phyloP scores from a whole-genome alignment of 1,284 basidiomycete genomes.

The Heterobasidion annosum region DNA sequence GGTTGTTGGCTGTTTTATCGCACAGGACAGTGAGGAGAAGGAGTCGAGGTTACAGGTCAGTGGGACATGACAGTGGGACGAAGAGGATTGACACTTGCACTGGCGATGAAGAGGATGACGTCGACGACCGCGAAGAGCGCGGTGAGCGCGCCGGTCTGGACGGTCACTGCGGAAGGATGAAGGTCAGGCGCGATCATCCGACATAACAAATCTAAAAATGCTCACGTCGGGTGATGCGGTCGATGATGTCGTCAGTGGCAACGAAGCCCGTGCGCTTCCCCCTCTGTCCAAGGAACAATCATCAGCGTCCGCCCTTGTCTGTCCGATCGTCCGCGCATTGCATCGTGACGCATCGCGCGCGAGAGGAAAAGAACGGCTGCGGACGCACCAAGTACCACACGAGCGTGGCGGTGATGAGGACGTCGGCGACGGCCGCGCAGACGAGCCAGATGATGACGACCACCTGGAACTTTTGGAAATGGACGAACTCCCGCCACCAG shows the following conservation, averaged over 20 bases:
- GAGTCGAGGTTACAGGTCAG: not conserved
- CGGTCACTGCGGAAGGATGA: slow-evolving; percentile 19
- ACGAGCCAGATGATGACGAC: slow-evolving; percentile 28
- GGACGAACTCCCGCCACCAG: slow-evolving; percentile 22
- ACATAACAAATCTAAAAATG: not conserved
- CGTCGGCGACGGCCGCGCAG: slow-evolving; percentile 22
- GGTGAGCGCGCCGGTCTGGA: slow-evolving; percentile 29
- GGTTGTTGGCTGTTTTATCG: not conserved
- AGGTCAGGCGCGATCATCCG: not conserved
- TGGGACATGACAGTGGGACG: not conserved
- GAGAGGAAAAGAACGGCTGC: not conserved
- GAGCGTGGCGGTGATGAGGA: slow-evolving; percentile 20
- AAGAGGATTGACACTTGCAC: slow-evolving; percentile 16
- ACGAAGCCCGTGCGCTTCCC: slow-evolving; percentile 29
- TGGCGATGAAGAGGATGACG: slow-evolving; percentile 22
- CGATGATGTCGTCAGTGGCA: slow-evolving; percentile 25
- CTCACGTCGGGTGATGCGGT: slow-evolving; percentile 32
- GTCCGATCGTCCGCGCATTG: not conserved
- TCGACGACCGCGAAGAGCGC: slow-evolving; percentile 23
- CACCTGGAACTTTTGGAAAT: slow-evolving; percentile 26
- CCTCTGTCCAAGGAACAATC: slow-evolving; percentile 16
- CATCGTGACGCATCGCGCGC: not conserved
- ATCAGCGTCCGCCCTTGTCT: not conserved
- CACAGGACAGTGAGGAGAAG: not conserved
- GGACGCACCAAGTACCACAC: slow-evolving; percentile 23